Base-by-base conservation (phyloP, 75 land plant species). In the Adiantum capillusveneris region DNA sequence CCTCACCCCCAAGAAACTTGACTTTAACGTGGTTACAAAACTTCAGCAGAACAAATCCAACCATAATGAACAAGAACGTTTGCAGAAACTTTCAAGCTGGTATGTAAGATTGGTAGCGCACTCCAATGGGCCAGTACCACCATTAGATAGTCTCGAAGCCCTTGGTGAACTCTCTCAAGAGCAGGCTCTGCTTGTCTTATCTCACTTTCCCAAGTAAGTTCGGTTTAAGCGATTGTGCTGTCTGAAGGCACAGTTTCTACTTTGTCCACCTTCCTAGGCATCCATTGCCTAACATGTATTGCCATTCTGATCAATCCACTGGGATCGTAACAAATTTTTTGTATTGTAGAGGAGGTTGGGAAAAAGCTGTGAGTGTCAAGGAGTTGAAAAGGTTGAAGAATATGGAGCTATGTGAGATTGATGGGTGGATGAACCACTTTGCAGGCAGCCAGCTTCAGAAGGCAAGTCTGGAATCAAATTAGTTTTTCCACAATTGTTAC, bases 401-500 rank as follows among this genome's bases (percentile, higher is more conserved):
- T 41, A 41, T 41, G 14, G 43, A 41, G 43, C 43, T 41, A 41
- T 41, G 43, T n/a, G n/a, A n/a, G n/a, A n/a, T n/a, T n/a, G n/a
- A n/a, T n/a, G n/a, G n/a, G n/a, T n/a, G n/a, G n/a, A n/a, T n/a
- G n/a, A n/a, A n/a, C n/a, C n/a, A n/a, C n/a, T n/a, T n/a, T n/a
- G n/a, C n/a, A n/a, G n/a, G n/a, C n/a, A n/a, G n/a, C n/a, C n/a
- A n/a, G n/a, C n/a, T n/a, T n/a, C n/a, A n/a, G n/a, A n/a, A n/a
- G n/a, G n/a, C n/a, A n/a, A n/a, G n/a, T n/a, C n/a, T n/a, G n/a
- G n/a, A n/a, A n/a, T n/a, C n/a, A n/a, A n/a, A n/a, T n/a, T n/a
- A n/a, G n/a, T n/a, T n/a, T n/a, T n/a, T n/a, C n/a, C n/a, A n/a
- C n/a, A n/a, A n/a, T n/a, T n/a, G n/a, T n/a, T n/a, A n/a, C n/a